Evolutionary conservation across 78 protist species (phyloP).

Genomic region (Protostelium mycophagum): DNA sequence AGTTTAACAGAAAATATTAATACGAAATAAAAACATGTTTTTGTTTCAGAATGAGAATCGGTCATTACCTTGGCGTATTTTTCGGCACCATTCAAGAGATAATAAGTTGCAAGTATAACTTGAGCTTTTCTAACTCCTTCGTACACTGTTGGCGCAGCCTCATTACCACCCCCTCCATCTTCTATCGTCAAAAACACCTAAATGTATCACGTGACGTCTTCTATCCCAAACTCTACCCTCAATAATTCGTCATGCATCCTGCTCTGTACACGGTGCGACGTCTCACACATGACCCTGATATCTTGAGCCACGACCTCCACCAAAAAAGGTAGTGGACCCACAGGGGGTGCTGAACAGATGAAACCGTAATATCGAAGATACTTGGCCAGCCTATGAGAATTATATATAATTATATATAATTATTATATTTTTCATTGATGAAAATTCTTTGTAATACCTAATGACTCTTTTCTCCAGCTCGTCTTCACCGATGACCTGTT

Average conservation of each 20-base stretch:
- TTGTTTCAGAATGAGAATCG: background rate
- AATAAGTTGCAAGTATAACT: background rate
- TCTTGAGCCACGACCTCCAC: conserved; percentile 10
- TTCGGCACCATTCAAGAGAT: background rate
- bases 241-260: background rate
- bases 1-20: too few relatives aligned
- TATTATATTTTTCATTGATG: too few relatives aligned
- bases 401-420: background rate
- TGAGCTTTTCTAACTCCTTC: background rate
- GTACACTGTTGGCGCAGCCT: too few relatives aligned
- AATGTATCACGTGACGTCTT: too few relatives aligned
- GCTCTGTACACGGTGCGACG: background rate
- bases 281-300: conserved; percentile 7
- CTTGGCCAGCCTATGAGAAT: background rate
- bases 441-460: too few relatives aligned
- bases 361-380: background rate
- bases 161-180: too few relatives aligned
- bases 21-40: too few relatives aligned
- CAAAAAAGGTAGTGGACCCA: background rate
- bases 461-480: background rate
- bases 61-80: background rate
- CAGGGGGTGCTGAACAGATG: background rate
- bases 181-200: too few relatives aligned
- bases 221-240: background rate
- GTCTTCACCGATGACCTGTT: background rate